Percentiles rank a stretch among this genome's conserved stretches.
These are phyloP conservation scores for Gaeumannomyces sp. DNA, from an alignment of 2,329 filamentous ascomycete species.

Conservation along the genomic window DNA sequence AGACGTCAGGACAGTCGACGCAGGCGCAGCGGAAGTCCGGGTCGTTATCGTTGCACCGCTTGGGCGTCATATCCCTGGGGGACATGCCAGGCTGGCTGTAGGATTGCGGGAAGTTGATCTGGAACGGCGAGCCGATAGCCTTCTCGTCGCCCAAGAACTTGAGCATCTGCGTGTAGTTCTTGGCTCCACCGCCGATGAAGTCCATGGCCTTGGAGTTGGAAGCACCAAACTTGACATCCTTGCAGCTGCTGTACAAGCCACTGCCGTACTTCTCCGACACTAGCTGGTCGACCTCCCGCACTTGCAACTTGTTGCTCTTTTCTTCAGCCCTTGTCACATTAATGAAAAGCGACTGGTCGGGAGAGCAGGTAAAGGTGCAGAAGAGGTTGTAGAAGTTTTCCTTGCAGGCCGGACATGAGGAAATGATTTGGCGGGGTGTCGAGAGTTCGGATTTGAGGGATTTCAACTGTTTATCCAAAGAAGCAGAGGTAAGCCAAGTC, in stretches of 20 bases:
- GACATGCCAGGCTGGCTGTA: slow-evolving; percentile 64
- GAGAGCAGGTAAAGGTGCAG: slow-evolving; percentile 96
- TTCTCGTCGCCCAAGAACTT: slow-evolving; percentile 94
- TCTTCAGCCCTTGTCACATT: slow-evolving; percentile 75
- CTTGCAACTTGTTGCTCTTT: slow-evolving; percentile 55
- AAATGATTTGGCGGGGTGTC: slow-evolving; percentile 81
- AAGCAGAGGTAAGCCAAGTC: neutral
- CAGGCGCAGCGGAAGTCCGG: slow-evolving; percentile 84
- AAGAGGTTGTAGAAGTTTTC: slow-evolving; percentile 98
- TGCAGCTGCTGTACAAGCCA: slow-evolving; percentile 94
- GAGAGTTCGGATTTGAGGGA: slow-evolving; percentile 77
- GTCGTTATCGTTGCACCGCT: slow-evolving; percentile 86
- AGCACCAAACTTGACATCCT: slow-evolving; percentile 96
- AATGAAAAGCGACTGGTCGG: slow-evolving; percentile 90
- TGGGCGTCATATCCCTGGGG: slow-evolving; percentile 63
- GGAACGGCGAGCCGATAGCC: slow-evolving; percentile 85
- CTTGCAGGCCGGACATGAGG: slow-evolving; percentile 92
- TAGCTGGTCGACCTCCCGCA: slow-evolving; percentile 85
- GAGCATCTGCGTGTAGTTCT: slow-evolving; percentile 79
- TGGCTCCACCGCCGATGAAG: slow-evolving; percentile 90
- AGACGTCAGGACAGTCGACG: slow-evolving; percentile 83
- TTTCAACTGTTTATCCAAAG: slow-evolving; percentile 51
- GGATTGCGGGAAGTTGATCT: slow-evolving; percentile 81
- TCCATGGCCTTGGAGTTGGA: slow-evolving; percentile 92
- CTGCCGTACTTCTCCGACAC: slow-evolving; percentile 77